phyloP scores from a whole-genome alignment of 2,329 filamentous ascomycete species.

The Ophiosphaerella narmari region DNA sequence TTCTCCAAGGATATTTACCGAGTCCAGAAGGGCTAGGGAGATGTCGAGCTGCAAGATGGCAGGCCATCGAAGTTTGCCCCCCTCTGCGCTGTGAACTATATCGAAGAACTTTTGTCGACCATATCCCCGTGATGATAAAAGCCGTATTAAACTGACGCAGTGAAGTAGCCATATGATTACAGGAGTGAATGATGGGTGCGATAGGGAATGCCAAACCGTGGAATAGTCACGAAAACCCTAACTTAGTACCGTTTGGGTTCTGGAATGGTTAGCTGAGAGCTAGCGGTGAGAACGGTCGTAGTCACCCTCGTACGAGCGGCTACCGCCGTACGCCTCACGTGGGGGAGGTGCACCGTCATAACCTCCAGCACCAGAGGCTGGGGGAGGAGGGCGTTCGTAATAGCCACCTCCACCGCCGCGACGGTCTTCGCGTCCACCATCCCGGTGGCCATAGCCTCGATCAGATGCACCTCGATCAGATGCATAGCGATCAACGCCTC shows the following conservation, averaged over 20 bases:
- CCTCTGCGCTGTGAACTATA: constrained; percentile 41
- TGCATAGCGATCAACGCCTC: constrained; percentile 60
- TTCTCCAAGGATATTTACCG: constrained; percentile 50
- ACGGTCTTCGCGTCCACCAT: constrained; percentile 54
- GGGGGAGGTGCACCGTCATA: constrained; percentile 45
- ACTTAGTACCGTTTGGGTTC: constrained; percentile 46
- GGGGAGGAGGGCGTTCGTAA: constrained; percentile 59
- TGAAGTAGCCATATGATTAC: constrained; percentile 43
- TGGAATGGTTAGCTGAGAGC: constrained; percentile 38
- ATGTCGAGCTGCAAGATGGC: constrained; percentile 40
- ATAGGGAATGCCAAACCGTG: constrained; percentile 28
- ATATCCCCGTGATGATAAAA: constrained; percentile 41
- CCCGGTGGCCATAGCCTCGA: constrained; percentile 59
- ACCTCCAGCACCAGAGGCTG: constrained; percentile 32
- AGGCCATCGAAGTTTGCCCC: constrained; percentile 42
- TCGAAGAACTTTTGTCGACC: constrained; percentile 48
- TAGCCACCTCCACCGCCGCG: constrained; percentile 63
- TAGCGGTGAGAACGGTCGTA: constrained; percentile 52
- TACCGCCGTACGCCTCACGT: constrained; percentile 44
- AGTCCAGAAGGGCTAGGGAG: constrained; percentile 44
- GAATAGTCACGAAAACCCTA: constrained; percentile 29
- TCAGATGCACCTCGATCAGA: constrained; percentile 69
- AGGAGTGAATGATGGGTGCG: constrained; percentile 34
- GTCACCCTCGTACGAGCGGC: constrained; percentile 50
- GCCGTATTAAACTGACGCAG: constrained; percentile 46